phyloP scores from a whole-genome alignment of 2,329 filamentous ascomycete species.

The Trichoderma pleuroti region DNA sequence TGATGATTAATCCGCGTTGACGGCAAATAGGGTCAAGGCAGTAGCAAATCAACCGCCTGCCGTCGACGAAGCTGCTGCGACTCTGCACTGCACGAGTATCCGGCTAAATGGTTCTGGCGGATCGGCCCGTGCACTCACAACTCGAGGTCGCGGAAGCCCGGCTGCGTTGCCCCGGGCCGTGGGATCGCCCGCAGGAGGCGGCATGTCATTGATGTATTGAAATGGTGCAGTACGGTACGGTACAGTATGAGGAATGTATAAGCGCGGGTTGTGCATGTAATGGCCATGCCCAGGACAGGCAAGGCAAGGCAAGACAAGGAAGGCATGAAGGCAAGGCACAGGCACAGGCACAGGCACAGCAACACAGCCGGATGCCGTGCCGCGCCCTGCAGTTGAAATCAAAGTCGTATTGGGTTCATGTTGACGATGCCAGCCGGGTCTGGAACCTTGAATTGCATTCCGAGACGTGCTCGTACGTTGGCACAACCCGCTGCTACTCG shows the following conservation, averaged over 20 bases:
- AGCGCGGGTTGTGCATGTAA: background rate
- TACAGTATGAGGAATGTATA: background rate
- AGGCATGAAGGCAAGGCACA: background rate
- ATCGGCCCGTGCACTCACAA: conserved; percentile 9
- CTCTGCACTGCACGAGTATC: background rate
- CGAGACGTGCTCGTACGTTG: background rate
- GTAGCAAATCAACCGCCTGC: too few species aligned
- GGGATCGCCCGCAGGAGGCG: background rate
- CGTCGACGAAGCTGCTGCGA: background rate
- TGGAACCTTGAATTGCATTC: conserved; percentile 3
- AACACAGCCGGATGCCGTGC: background rate
- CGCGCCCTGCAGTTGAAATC: background rate
- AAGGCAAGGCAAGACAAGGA: background rate
- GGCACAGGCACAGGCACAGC: background rate
- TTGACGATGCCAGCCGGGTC: background rate
- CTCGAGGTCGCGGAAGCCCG: background rate
- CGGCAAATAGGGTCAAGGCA: background rate
- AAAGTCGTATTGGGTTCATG: background rate
- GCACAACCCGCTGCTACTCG: background rate
- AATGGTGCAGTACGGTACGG: too few species aligned
- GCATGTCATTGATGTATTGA: background rate
- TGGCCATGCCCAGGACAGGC: background rate
- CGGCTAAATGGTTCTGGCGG: conserved; percentile 11
- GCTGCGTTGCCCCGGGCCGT: background rate
- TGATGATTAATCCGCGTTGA: background rate